Evolutionary conservation across 768 basidiomycete genomes (phyloP).

Genomic region (Amanita molliuscula): DNA sequence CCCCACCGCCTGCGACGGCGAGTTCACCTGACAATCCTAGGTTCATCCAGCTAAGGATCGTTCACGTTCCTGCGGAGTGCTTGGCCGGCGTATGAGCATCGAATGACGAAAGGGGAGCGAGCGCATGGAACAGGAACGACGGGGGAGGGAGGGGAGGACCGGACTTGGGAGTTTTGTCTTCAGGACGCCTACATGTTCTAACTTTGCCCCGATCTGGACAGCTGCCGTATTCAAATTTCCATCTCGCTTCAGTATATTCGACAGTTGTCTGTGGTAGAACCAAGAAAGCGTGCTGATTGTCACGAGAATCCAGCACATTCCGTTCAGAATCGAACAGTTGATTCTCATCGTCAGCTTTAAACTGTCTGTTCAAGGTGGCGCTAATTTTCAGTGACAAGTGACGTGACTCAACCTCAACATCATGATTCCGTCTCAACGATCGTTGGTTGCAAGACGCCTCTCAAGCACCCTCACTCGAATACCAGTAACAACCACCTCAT

Average conservation of each 20-base stretch:
- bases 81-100: slow-evolving; percentile 86
- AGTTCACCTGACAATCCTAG: slow-evolving; percentile 47
- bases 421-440: slow-evolving; percentile 28
- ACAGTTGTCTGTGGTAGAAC: too few relatives aligned
- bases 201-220: too few relatives aligned
- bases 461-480: slow-evolving; percentile 10
- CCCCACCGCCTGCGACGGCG: slow-evolving; percentile 40
- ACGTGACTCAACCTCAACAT: background rate
- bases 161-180: slow-evolving; percentile 84
- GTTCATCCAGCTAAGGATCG: slow-evolving; percentile 65
- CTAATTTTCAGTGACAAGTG: too few relatives aligned
- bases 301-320: too few relatives aligned
- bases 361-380: too few relatives aligned
- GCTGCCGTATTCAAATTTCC: too few relatives aligned
- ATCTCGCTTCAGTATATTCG: too few relatives aligned
- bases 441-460: slow-evolving; percentile 18
- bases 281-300: too few relatives aligned
- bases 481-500: too few relatives aligned
- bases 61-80: slow-evolving; percentile 61
- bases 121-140: slow-evolving; percentile 55
- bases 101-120: slow-evolving; percentile 88
- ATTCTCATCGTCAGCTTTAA: too few relatives aligned
- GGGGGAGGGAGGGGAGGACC: slow-evolving; percentile 66
- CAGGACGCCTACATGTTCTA: slow-evolving; percentile 16
- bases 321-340: too few relatives aligned